Base-by-base conservation (phyloP, 768 basidiomycete species). In the Antrodiella citrinella region DNA sequence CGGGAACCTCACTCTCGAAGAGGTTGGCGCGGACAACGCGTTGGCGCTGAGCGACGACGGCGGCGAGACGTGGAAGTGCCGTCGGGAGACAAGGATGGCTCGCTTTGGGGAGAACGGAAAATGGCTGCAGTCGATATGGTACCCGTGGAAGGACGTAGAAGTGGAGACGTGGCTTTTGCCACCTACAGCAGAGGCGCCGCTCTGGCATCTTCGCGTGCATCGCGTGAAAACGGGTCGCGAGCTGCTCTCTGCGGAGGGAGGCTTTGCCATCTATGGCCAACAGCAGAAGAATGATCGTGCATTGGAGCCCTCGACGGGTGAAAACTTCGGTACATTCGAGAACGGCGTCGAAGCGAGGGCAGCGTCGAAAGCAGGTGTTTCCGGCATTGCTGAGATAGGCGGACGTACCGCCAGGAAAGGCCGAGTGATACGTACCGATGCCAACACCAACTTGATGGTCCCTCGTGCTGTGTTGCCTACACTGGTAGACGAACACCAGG, bases 101-200 rank as follows among this genome's bases (percentile, higher is more conserved):
- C 67, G 75, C 30, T 69, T 82, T 44, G 62, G 66, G 26, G 67
- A 60, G 58, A 15, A 62, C 54, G 51, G 71, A 51, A 69, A 66
- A 44, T 80, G 80, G 76, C 67, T 89, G 40, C 69, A 78, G 47
- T 79, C 81, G 41, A 78, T 78, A 71, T 89, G 86, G 86, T 75
- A 78, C 57, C 86, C 86, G 12, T 88, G 83, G 83, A 69, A 70
- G 39, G 84, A 78, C 62, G 83, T 85, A 24, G 69, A 76, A 51
- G 79, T 89, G 42, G 84, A 86, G 67, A 88, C 86, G 20, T 84
- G 80, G 81, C 72, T 87, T 13, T 67, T 86, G 4, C 85, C 85
- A 1, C 85, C 86, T 2, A 71, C 74, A 35, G 50, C 59, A 13
- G 75, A 67, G 3, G 69, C 78, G 4, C 80, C 82, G 2, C 67